phyloP scores from a whole-genome alignment of 768 basidiomycete species.

The Russula earlei region DNA sequence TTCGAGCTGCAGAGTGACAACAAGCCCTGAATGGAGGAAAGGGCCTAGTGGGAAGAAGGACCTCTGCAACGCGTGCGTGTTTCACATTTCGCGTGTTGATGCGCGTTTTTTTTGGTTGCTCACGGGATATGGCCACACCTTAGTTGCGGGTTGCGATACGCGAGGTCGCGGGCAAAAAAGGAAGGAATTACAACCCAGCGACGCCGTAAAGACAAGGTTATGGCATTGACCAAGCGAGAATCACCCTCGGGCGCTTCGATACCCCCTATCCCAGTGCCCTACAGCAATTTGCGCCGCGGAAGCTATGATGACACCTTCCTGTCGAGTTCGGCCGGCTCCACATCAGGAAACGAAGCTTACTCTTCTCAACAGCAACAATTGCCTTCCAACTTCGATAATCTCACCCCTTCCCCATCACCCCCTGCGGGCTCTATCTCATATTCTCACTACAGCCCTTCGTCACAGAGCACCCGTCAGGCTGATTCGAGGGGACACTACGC shows the following conservation, averaged over 20 bases:
- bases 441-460: slow-evolving; percentile 41
- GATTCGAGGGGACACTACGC: slow-evolving; percentile 22
- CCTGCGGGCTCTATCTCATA: slow-evolving; percentile 43
- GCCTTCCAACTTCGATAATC: slow-evolving; percentile 34
- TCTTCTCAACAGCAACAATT: slow-evolving; percentile 15
- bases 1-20: slow-evolving; percentile 72
- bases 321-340: slow-evolving; percentile 42
- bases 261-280: slow-evolving; percentile 35
- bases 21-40: slow-evolving; percentile 87
- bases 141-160: slow-evolving; percentile 80
- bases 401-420: slow-evolving; percentile 61
- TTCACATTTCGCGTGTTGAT: slow-evolving; percentile 19
- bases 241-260: slow-evolving; percentile 22
- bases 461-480: slow-evolving; percentile 27
- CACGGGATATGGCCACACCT: slow-evolving; percentile 20
- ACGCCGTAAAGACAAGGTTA: slow-evolving; percentile 53
- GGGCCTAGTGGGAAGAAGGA: slow-evolving; percentile 87
- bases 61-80: slow-evolving; percentile 81
- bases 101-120: slow-evolving; percentile 14
- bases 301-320: slow-evolving; percentile 39
- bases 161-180: slow-evolving; percentile 82
- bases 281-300: slow-evolving; percentile 37
- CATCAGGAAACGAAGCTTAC: slow-evolving; percentile 47
- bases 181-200: slow-evolving; percentile 58
- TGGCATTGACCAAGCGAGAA: slow-evolving; percentile 24